These are phyloP conservation scores for Tuber magnatum DNA, from an alignment of 495 filamentous ascomycete genomes.

Conservation along the genomic window DNA sequence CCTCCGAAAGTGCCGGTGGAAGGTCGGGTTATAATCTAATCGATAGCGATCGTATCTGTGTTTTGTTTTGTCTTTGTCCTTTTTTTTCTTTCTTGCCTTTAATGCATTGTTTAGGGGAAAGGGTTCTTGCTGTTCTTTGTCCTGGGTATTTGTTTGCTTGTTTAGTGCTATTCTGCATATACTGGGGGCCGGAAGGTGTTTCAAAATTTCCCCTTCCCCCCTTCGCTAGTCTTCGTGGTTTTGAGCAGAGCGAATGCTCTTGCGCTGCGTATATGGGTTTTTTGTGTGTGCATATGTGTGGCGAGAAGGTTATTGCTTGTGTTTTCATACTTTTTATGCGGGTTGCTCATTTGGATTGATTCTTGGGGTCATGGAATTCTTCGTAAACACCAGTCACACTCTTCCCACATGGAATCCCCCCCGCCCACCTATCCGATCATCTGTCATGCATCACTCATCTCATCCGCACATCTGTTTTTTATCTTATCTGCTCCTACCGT, in stretches of 20 bases:
- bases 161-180: slow-evolving; percentile 15
- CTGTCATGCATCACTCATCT: background rate
- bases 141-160: slow-evolving; percentile 6
- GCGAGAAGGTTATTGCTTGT: background rate
- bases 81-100: slow-evolving; percentile 12
- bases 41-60: slow-evolving; percentile 11
- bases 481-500: background rate
- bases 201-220: background rate
- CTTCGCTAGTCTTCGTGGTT: background rate
- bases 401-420: background rate
- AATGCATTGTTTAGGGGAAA: slow-evolving; percentile 23
- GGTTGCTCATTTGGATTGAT: background rate
- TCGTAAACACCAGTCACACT: background rate
- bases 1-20: background rate
- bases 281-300: background rate
- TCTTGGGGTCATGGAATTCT: background rate
- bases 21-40: slow-evolving; percentile 30
- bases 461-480: background rate
- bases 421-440: background rate
- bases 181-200: slow-evolving; percentile 16
- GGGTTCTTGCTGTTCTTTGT: slow-evolving; percentile 9
- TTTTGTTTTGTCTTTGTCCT: slow-evolving; percentile 9
- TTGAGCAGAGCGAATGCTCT: slow-evolving; percentile 1
- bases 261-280: background rate
- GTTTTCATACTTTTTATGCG: background rate